Evolutionary conservation across 2,329 filamentous ascomycete genomes (phyloP).

Genomic region (Fusarium siculi): DNA sequence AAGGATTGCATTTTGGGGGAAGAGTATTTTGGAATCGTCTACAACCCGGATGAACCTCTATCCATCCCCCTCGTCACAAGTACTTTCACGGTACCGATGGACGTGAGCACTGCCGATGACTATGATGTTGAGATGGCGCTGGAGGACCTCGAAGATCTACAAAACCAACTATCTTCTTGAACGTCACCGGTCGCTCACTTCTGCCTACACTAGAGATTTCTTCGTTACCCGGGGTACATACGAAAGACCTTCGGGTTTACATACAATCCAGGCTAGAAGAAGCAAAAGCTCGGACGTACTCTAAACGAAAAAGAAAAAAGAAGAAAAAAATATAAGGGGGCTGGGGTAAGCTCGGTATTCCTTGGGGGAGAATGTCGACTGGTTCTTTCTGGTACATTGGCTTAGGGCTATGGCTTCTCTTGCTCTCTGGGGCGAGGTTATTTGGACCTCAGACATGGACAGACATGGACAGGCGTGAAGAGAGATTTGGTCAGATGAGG

Average conservation of each 20-base stretch:
- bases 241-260: neutral
- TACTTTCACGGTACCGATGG: neutral
- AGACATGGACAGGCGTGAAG: neutral
- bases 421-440: neutral
- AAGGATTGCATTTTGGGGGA: neutral
- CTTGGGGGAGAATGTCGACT: neutral
- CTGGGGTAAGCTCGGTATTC: neutral
- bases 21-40: slow-evolving; percentile 10
- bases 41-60: neutral
- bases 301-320: neutral
- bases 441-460: neutral
- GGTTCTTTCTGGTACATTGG: neutral
- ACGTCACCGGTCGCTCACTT: neutral
- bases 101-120: neutral
- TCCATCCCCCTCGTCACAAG: neutral
- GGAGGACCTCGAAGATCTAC: neutral
- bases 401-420: neutral
- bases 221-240: neutral
- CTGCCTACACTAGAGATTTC: neutral
- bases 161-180: neutral
- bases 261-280: neutral
- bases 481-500: neutral
- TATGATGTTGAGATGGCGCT: neutral
- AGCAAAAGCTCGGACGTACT: neutral
- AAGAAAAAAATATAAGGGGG: neutral